Conservation (phyloP, 2,329 filamentous ascomycete genomes). For the Zopfia rhizophila region DNA sequence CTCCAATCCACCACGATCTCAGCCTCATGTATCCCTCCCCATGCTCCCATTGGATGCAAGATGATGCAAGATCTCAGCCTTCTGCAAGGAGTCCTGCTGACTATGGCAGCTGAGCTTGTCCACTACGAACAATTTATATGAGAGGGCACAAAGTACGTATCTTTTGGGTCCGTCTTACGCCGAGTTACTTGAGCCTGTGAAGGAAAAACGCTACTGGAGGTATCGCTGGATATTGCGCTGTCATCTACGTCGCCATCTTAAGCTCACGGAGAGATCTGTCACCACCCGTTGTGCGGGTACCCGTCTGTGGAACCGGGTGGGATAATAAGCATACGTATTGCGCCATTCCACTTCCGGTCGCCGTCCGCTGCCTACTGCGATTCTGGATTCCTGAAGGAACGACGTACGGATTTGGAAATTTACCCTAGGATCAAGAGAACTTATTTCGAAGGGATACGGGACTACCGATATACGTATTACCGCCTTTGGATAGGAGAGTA, state of each 20-base stretch:
- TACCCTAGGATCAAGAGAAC: too few species aligned
- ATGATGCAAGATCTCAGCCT: conserved; percentile 23
- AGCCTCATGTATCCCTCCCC: conserved; percentile 16
- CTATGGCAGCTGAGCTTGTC: conserved; percentile 34
- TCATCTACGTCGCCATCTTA: conserved; percentile 20
- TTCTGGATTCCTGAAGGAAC: too few species aligned
- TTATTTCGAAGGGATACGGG: too few species aligned
- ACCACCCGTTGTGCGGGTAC: conserved; percentile 19
- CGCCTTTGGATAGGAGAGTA: too few species aligned
- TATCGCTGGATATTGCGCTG: background rate
- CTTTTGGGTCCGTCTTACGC: conserved; percentile 1
- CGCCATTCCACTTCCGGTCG: conserved; percentile 10
- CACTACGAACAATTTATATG: background rate
- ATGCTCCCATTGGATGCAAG: conserved; percentile 34
- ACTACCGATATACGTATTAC: too few species aligned
- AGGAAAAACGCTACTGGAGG: too few species aligned
- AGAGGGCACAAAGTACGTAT: too few species aligned
- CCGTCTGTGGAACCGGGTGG: conserved; percentile 25
- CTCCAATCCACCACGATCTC: conserved; percentile 25
- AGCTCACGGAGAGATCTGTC: conserved; percentile 40
- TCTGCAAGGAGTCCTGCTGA: conserved; percentile 40
- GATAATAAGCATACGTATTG: conserved; percentile 1
- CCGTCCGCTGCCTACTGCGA: conserved; percentile 3
- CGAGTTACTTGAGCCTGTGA: background rate
- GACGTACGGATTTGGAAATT: too few species aligned